phyloP scores from a whole-genome alignment of 2,329 filamentous ascomycete genomes.

The Plectosphaerella sp. region DNA sequence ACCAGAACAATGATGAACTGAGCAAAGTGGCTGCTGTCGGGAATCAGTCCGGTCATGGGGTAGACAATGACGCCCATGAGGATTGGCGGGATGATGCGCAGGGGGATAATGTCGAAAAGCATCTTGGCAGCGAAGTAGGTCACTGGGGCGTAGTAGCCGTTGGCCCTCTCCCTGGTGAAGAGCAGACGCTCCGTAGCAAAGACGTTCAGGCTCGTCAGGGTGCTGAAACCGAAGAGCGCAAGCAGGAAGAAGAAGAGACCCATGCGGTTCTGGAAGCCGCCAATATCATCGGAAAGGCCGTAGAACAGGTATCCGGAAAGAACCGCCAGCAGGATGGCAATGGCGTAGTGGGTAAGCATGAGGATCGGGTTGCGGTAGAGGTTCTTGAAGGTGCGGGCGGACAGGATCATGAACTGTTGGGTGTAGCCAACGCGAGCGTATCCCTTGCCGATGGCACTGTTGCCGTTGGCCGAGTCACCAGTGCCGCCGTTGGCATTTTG shows the following conservation, averaged over 20 bases:
- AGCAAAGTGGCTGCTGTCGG: slow-evolving; percentile 78
- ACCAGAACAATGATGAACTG: slow-evolving; percentile 90
- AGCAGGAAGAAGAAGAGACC: slow-evolving; percentile 97
- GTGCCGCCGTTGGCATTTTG: slow-evolving; percentile 50
- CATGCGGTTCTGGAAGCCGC: slow-evolving; percentile 94
- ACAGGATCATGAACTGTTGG: slow-evolving; percentile 85
- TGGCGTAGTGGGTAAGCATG: slow-evolving; percentile 98
- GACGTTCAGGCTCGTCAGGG: slow-evolving; percentile 86
- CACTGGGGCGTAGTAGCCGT: slow-evolving; percentile 91
- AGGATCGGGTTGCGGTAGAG: slow-evolving; percentile 96
- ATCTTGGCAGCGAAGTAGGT: slow-evolving; percentile 96
- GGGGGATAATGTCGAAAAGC: slow-evolving; percentile 93
- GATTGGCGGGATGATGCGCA: slow-evolving; percentile 90
- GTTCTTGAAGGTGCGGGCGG: slow-evolving; percentile 91
- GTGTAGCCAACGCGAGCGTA: slow-evolving; percentile 77
- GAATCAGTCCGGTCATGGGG: slow-evolving; percentile 91
- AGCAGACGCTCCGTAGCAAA: slow-evolving; percentile 88
- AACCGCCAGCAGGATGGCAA: slow-evolving; percentile 89
- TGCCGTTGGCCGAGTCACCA: slow-evolving; percentile 45
- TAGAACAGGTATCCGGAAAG: slow-evolving; percentile 96
- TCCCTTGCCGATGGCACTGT: slow-evolving; percentile 63
- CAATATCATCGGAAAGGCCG: slow-evolving; percentile 90
- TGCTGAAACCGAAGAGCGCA: slow-evolving; percentile 94
- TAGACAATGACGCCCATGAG: slow-evolving; percentile 96
- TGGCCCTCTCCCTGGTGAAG: slow-evolving; percentile 90